Evolutionary conservation across 169 alveolate genomes (phyloP).

Genomic region (Perkinsus marinus): DNA sequence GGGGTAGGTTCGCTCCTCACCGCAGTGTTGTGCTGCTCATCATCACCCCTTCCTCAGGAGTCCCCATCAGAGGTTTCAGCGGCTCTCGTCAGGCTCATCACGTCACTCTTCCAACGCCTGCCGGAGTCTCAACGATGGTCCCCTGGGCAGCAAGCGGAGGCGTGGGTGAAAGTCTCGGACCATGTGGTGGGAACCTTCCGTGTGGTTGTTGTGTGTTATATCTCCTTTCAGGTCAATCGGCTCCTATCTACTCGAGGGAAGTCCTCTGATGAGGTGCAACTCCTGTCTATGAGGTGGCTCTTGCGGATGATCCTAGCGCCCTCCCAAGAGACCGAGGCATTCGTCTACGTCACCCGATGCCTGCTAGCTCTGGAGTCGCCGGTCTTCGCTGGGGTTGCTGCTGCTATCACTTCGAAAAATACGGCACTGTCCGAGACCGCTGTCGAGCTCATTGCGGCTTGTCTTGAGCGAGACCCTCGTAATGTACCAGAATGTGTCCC

Average conservation of each 20-base stretch:
- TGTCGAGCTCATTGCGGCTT: background rate
- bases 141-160: background rate
- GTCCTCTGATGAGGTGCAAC: background rate
- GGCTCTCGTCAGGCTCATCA: background rate
- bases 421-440: background rate
- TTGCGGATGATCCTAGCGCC: background rate
- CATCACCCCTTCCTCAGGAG: background rate
- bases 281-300: background rate
- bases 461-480: background rate
- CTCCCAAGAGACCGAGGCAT: background rate
- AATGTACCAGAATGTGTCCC: background rate
- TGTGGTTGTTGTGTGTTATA: background rate
- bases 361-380: background rate
- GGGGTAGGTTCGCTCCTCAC: background rate
- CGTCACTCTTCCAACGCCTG: background rate
- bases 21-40: background rate
- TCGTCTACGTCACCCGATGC: background rate
- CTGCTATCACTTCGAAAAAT: background rate
- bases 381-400: background rate
- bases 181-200: background rate
- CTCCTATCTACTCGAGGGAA: background rate
- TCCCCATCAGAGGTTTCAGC: background rate
- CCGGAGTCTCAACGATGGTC: background rate
- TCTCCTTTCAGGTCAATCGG: background rate
- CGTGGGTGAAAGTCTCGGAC: background rate